Base-by-base conservation (phyloP, 2,329 filamentous ascomycete genomes). In the Scedosporium dehoogii region DNA sequence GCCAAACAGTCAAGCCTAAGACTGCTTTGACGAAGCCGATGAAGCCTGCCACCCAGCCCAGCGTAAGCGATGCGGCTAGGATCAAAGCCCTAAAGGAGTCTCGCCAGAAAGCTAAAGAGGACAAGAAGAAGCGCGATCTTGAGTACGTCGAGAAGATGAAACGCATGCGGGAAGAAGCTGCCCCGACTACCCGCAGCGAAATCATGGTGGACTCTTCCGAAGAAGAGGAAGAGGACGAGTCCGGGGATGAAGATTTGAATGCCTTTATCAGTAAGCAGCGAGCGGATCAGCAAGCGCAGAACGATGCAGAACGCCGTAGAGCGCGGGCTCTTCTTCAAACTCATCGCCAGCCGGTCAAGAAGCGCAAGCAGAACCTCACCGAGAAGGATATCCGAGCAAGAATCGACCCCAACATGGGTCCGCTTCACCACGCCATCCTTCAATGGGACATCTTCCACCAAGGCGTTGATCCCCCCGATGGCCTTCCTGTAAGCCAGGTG, bases 361-460 rank as follows among this genome's bases (percentile, higher is more conserved):
- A 97, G 76, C 79, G 85, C 67, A 90, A 91, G 72, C 84, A 91
- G 60, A 81, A 88, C 65, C 85, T 93, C 59, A 93, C 92, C 16
- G 85, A 88, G 56, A 96, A 96, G 74, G 94, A 99, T 74, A 93
- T 97, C 85, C 88, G 93, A 68, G 93, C 94, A 66, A 88, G 94
- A 65, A 81, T 99, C 64, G 89, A 92, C 38, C 94, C 96, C 6
- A 91, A 96, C 67, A 88, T 99, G 75, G 88, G 91, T 44, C 81
- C 85, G 16, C 77, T 99, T 33, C 94, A 97, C 72, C 87, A 89
- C 68, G 88, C 88, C 18, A 91, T 99, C 59, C 83, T 99, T 3
- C 84, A 89, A 62, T 99, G 94, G 94, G 90, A 99, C 67, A 96
- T 96, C 67, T 99, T 97, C 73, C 90, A 96, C 69, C 79, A 86